Evolutionary conservation across 139 green algal species (phyloP).

Genomic region (Desmodesmus armatus): DNA sequence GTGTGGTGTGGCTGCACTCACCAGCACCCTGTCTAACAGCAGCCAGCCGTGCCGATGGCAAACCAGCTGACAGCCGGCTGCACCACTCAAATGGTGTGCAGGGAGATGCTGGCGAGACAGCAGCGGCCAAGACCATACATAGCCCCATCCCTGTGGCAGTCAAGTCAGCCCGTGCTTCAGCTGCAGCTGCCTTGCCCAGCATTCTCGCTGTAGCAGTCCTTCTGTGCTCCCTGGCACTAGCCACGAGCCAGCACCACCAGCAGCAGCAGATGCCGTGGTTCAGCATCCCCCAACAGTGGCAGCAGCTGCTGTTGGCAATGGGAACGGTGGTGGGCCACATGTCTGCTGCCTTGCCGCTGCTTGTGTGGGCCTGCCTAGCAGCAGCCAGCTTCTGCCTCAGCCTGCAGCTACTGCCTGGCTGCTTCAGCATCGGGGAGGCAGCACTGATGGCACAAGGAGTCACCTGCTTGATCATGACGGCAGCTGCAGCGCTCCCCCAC

Average conservation of each 20-base stretch:
- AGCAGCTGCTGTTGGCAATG: too few relatives aligned
- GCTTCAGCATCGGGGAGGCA: constrained; percentile 65
- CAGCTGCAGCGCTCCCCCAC: constrained; percentile 15
- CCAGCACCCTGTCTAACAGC: not conserved
- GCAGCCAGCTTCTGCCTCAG: constrained; percentile 1
- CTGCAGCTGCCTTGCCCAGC: not conserved
- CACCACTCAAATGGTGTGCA: not conserved
- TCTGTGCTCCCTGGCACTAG: too few relatives aligned
- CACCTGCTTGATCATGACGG: constrained; percentile 15
- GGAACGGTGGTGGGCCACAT: too few relatives aligned
- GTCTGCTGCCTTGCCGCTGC: too few relatives aligned
- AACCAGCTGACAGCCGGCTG: not conserved
- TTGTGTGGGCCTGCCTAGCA: not conserved
- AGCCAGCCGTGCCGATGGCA: not conserved
- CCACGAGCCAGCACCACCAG: too few relatives aligned
- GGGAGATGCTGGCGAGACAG: not conserved
- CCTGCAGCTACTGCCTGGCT: constrained; percentile 36
- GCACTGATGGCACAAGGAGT: constrained; percentile 56
- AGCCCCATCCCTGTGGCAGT: not conserved
- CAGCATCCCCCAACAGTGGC: too few relatives aligned
- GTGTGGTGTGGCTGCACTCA: not conserved
- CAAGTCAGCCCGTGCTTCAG: not conserved
- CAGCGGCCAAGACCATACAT: constrained; percentile 8
- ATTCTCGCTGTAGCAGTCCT: not conserved
- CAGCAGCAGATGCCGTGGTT: too few relatives aligned